Evolutionary conservation across 257 asterid genomes (phyloP).

Genomic region (Ophiorrhiza pumila): DNA sequence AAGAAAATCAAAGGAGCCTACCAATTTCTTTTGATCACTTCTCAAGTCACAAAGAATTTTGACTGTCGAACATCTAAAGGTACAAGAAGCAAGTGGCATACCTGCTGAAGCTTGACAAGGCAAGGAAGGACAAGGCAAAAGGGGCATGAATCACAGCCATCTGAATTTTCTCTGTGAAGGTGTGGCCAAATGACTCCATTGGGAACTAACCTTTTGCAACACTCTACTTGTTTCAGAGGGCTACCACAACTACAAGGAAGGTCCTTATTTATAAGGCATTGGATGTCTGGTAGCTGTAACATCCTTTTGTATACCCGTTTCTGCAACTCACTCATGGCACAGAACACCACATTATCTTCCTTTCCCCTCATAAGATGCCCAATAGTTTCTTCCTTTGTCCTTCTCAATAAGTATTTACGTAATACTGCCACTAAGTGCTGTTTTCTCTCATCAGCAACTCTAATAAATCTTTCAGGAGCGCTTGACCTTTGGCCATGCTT

Average conservation of each 20-base stretch:
- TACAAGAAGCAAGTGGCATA: constrained; percentile 21
- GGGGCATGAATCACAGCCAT: constrained; percentile 96
- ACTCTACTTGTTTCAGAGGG: constrained; percentile 85
- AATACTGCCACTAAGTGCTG: constrained; percentile 73
- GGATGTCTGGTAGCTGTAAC: constrained; percentile 80
- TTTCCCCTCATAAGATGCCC: constrained; percentile 98
- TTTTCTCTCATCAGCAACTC: constrained; percentile 76
- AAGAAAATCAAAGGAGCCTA: neutral
- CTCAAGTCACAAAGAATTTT: neutral
- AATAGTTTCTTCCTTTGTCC: constrained; percentile 94
- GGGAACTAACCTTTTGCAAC: constrained; percentile 79
- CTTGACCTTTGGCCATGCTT: constrained; percentile 94
- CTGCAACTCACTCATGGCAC: constrained; percentile 91
- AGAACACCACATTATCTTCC: constrained; percentile 91
- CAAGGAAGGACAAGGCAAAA: constrained; percentile 96
- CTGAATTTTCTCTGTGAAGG: constrained; percentile 76
- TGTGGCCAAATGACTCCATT: constrained; percentile 87
- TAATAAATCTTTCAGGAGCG: constrained; percentile 74
- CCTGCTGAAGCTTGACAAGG: constrained; percentile 95
- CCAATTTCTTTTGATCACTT: neutral
- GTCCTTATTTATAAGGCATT: constrained; percentile 85
- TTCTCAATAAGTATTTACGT: constrained; percentile 71
- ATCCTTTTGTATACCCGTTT: constrained; percentile 77
- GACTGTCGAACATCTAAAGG: neutral
- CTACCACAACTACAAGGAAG: constrained; percentile 90